Base-by-base conservation (phyloP, 176 grass and related monocot genomes). In the Tillandsia leiboldiana region DNA sequence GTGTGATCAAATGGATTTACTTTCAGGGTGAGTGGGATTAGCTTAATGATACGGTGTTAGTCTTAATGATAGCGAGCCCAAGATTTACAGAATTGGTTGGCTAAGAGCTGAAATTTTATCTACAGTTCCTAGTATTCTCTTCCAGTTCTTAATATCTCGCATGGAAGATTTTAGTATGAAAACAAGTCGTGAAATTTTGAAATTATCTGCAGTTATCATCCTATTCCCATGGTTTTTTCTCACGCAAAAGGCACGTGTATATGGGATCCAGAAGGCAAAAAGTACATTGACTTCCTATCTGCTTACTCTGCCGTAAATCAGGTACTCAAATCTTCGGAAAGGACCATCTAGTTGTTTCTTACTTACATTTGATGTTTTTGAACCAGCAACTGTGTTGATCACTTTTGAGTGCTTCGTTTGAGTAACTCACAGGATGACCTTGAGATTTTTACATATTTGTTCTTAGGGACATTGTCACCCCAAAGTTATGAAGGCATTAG, bases 271-370 rank as follows among this genome's bases (percentile, higher is more conserved):
- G 93, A 96, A 89, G 93, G 93, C 67, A 96, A 96, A 33, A 96
- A 87, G 71, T 96, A 96, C 79, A 87, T 92, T 9, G 86, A 97
- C 77, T 97, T 92, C 51, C 81, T 97, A 63, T 97, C 94, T 72
- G 94, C 94, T 75, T 90, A 97, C 53, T 96, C 93, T 81, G 93
- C 88, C 73, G 88, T 97, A 26, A 92, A 97, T 82, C 94, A 97
- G 94, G 89, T 90, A 29, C 50, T 51, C 1, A 61, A 70, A 12
- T 82, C 42, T 14, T 18, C 10, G 0, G 15, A 50, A 9, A 66
- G 48, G 47, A 28, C 14, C 51, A 64, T 12, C 12, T 49, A 8
- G 20, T 11, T 48, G 48, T 20, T 67, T 11, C 3, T 18, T 53
- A 12, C 3, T 48, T 14, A 52, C 54, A 26, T 24, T 49, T 12